phyloP scores from a whole-genome alignment of 768 basidiomycete species.

The Russula sp. region DNA sequence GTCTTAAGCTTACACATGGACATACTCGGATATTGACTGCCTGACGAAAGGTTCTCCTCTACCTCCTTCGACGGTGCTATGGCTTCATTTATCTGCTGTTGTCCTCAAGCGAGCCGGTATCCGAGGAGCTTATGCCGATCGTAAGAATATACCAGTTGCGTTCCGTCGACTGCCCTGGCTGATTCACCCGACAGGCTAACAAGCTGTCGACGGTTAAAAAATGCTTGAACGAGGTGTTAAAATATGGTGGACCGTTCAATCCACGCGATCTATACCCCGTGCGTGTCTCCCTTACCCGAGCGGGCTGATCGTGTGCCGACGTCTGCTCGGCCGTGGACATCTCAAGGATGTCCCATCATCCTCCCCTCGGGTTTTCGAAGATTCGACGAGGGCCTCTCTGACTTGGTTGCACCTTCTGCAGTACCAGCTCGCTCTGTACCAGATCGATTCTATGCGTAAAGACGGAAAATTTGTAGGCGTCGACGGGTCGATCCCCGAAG shows the following conservation, averaged over 20 bases:
- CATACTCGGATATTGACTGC: conserved; percentile 3
- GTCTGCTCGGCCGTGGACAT: neutral
- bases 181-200: conserved; percentile 59
- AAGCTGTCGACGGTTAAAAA: conserved; percentile 96
- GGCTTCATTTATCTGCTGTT: conserved; percentile 91
- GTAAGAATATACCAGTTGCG: conserved; percentile 38
- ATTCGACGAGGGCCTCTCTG: neutral
- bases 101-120: conserved; percentile 94
- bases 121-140: conserved; percentile 95
- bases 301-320: neutral
- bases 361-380: neutral
- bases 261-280: conserved; percentile 92
- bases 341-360: conserved; percentile 2
- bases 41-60: conserved; percentile 73
- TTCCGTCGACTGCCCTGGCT: neutral
- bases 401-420: conserved; percentile 29
- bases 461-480: conserved; percentile 90
- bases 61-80: conserved; percentile 90
- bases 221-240: conserved; percentile 91
- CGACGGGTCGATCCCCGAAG: conserved; percentile 89
- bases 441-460: conserved; percentile 88
- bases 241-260: conserved; percentile 90
- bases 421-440: conserved; percentile 93
- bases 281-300: conserved; percentile 30
- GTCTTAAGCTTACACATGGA: conserved; percentile 28